phyloP scores from a whole-genome alignment of 352 stramenopile genomes.

The Pythium utonaiense region DNA sequence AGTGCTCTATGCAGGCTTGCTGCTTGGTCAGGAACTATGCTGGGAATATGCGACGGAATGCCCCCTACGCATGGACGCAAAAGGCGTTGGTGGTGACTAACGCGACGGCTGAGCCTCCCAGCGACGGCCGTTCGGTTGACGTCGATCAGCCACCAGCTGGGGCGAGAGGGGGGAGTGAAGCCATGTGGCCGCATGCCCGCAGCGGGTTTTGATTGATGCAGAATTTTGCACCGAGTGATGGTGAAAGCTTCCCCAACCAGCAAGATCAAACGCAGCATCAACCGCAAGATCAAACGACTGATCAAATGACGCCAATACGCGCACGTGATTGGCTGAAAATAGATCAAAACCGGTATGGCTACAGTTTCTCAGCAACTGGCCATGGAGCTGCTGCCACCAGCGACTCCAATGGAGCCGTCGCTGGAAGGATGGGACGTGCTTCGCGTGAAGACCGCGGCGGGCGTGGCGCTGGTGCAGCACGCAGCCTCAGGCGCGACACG shows the following conservation, averaged over 20 bases:
- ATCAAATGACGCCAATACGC: too few relatives aligned
- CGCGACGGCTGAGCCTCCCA: not conserved
- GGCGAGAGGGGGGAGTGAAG: not conserved
- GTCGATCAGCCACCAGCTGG: not conserved
- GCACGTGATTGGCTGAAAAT: too few relatives aligned
- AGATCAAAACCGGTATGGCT: not conserved
- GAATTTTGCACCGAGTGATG: not conserved
- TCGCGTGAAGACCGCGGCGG: constrained; percentile 28
- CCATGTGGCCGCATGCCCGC: too few relatives aligned
- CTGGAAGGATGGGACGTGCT: constrained; percentile 20
- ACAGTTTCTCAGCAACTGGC: too few relatives aligned
- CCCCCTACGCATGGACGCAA: not conserved
- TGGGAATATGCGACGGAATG: not conserved
- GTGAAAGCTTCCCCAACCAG: too few relatives aligned
- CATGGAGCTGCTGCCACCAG: too few relatives aligned
- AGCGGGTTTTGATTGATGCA: not conserved
- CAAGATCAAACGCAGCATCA: too few relatives aligned
- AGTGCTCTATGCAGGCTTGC: too few relatives aligned
- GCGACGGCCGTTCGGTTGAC: not conserved
- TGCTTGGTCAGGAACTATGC: too few relatives aligned
- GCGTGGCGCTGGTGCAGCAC: constrained; percentile 26
- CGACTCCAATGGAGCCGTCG: not conserved
- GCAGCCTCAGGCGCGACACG: constrained; percentile 8
- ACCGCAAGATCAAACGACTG: too few relatives aligned
- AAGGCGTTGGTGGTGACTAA: not conserved